Base-by-base conservation (phyloP, 2,329 filamentous ascomycete species). In the Cryphonectria parasitica region DNA sequence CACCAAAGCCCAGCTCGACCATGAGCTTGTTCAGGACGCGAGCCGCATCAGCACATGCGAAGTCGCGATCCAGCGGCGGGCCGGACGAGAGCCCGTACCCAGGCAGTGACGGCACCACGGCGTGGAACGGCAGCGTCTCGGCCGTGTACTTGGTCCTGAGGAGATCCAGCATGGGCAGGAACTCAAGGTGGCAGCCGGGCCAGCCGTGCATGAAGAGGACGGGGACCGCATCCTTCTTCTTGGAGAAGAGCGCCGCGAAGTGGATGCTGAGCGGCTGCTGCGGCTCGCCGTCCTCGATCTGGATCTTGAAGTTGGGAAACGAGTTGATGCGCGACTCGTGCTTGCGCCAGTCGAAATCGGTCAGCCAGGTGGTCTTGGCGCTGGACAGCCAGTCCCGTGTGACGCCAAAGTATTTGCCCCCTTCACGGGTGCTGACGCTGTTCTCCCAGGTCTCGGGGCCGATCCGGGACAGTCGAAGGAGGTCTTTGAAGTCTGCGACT, bases 241-340 rank as follows among this genome's bases (percentile, higher is more conserved):
- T 73, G 0, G 87, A 89, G 77, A 89, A 89, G 0, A 89, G 78
- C 0, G 82, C 87, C 1, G 82, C 76, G 74, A 89, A 89, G 74
- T 89, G 87, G 56, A 89, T 79, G 4, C 80, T 75, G 69, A 83
- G 79, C 0, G 73, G 75, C 15, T 49, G 19, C 45, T 22, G 45
- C 43, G 19, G 15, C 75, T 73, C 78, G 6, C 77, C 77, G 45
- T 84, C 81, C 2, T 79, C 75, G 60, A 86, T 78, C 0, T 75
- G 70, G 0, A 79, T 75, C 25, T 78, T 84, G 79, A 82, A 87
- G 75, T 87, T 84, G 0, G 84, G 84, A 66, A 84, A 82, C 4
- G 78, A 79, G 76, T 87, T 87, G 76, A 88, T 83, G 3, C 64
- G 64, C 3, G 69, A 66, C 45, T 78, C 74, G 19, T 75, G 75